A percentile compares a stretch with the other conserved stretches of the same genome.
Evolutionary conservation across 192 early-diverging fungal genomes (phyloP).

Genomic region (Rhizophagus sp.): DNA sequence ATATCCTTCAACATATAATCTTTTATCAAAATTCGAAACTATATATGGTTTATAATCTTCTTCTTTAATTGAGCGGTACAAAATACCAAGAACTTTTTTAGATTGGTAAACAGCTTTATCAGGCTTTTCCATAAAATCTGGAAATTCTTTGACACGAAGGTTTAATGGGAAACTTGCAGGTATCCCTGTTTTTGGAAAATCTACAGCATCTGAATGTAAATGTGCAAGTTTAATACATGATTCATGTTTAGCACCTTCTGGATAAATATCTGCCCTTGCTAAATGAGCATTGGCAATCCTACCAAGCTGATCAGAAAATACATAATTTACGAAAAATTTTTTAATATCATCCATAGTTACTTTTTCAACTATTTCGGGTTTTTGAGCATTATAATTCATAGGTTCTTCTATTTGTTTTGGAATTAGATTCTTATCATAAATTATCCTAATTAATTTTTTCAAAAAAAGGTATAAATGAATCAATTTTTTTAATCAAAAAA

Average conservation of each 20-base stretch:
- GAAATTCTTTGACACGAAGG: conserved; percentile 48
- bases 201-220: conserved; percentile 72
- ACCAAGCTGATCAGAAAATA: too few species aligned
- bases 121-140: conserved; percentile 76
- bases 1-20: conserved; percentile 49
- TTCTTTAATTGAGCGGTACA: conserved; percentile 53
- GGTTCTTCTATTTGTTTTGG: conserved; percentile 41
- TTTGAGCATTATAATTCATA: conserved; percentile 54
- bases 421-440: conserved; percentile 58
- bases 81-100: conserved; percentile 51
- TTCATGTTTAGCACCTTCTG: too few species aligned
- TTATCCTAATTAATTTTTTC: conserved; percentile 34
- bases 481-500: not conserved
- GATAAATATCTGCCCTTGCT: too few species aligned
- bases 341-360: conserved; percentile 36
- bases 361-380: conserved; percentile 30
- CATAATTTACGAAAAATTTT: too few species aligned
- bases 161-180: conserved; percentile 42
- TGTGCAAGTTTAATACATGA: too few species aligned
- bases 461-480: not conserved
- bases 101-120: conserved; percentile 53
- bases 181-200: conserved; percentile 73
- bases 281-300: too few species aligned
- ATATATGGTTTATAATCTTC: conserved; percentile 48
- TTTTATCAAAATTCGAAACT: conserved; percentile 39